Evolutionary conservation across 768 basidiomycete species (phyloP).

Genomic region (Naganishia antarctica): DNA sequence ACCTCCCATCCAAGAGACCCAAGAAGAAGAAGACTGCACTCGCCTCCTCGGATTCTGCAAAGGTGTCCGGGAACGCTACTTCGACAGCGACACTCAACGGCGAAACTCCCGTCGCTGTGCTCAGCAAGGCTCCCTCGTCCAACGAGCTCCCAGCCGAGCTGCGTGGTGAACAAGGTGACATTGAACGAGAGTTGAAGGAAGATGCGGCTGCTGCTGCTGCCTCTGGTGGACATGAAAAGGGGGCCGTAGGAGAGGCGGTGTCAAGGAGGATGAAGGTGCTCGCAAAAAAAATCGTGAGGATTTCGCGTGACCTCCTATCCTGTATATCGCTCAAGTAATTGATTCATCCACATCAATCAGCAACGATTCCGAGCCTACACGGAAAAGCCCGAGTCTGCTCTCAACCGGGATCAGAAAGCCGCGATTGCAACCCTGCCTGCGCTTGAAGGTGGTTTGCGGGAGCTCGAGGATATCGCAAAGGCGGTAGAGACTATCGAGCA

Average conservation of each 20-base stretch:
- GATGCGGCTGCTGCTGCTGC: conserved; percentile 10
- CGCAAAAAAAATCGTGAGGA: conserved; percentile 74
- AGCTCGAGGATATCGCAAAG: conserved; percentile 77
- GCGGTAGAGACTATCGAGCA: conserved; percentile 63
- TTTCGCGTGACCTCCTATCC: conserved; percentile 16
- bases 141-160: conserved; percentile 23
- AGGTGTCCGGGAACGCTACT: neutral
- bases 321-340: too few relatives aligned
- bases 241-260: conserved; percentile 72
- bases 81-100: neutral
- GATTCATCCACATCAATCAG: too few relatives aligned
- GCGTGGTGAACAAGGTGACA: conserved; percentile 10
- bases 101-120: conserved; percentile 21
- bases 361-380: conserved; percentile 69
- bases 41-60: neutral
- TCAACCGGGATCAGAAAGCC: conserved; percentile 83
- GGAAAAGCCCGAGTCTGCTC: conserved; percentile 61
- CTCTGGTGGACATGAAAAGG: conserved; percentile 24
- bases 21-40: conserved; percentile 16
- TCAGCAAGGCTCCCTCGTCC: conserved; percentile 12
- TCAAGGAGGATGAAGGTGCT: conserved; percentile 71
- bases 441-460: conserved; percentile 73
- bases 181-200: conserved; percentile 18
- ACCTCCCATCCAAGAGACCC: conserved; percentile 9
- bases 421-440: conserved; percentile 66